These are phyloP conservation scores for Penicillium atrosanguineum DNA, from an alignment of 495 filamentous ascomycete species.

Conservation along the genomic window DNA sequence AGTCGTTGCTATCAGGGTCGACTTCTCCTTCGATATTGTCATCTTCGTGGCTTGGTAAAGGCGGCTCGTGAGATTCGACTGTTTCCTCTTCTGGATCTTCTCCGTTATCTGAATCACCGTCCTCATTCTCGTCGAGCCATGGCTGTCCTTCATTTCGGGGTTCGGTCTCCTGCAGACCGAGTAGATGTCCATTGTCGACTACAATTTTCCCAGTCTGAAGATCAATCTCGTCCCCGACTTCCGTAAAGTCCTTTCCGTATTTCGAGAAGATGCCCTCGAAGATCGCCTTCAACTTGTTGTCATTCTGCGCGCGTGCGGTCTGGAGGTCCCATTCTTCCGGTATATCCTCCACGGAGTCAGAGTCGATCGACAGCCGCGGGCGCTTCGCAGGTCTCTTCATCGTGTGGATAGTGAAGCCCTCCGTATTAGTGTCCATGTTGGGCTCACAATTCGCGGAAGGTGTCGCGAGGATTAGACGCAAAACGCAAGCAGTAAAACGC, in stretches of 20 bases:
- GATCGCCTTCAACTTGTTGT: slow-evolving; percentile 66
- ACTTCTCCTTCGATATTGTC: not conserved
- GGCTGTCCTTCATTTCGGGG: slow-evolving; percentile 26
- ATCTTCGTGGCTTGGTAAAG: not conserved
- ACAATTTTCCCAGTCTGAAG: slow-evolving; percentile 72
- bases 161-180: slow-evolving; percentile 53
- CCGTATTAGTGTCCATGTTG: slow-evolving; percentile 1
- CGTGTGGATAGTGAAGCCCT: not conserved
- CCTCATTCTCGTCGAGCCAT: slow-evolving; percentile 16
- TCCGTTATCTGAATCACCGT: slow-evolving; percentile 6
- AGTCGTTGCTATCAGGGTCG: slow-evolving; percentile 22
- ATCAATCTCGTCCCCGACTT: slow-evolving; percentile 80
- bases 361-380: slow-evolving; percentile 43
- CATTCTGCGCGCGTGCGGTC: slow-evolving; percentile 58
- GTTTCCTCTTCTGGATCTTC: not conserved
- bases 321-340: slow-evolving; percentile 45
- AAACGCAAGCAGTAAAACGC: not conserved
- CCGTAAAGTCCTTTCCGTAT: slow-evolving; percentile 79
- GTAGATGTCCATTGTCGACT: slow-evolving; percentile 83
- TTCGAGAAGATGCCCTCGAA: slow-evolving; percentile 88
- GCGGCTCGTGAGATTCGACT: not conserved
- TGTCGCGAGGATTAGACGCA: not conserved
- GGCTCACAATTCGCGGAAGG: not conserved
- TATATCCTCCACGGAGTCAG: slow-evolving; percentile 41
- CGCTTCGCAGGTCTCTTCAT: slow-evolving; percentile 63